These are phyloP conservation scores for Colletotrichum limetticola DNA, from an alignment of 2,329 filamentous ascomycete species.

Conservation along the genomic window DNA sequence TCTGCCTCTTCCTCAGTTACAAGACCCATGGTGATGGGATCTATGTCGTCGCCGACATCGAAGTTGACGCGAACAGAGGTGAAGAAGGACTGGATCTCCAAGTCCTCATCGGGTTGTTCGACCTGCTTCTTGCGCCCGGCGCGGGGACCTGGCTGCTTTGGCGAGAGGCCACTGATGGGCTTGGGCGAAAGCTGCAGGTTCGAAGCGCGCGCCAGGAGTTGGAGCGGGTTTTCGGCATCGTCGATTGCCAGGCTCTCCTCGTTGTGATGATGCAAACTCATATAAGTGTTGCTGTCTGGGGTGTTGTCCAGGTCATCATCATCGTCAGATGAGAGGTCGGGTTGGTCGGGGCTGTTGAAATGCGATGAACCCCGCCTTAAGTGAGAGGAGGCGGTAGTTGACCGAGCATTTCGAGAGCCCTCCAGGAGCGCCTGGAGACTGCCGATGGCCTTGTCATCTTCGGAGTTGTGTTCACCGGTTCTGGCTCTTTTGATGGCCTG, in stretches of 20 bases:
- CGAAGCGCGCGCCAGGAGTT: slow-evolving; percentile 78
- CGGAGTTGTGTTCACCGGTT: slow-evolving; percentile 53
- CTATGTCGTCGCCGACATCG: slow-evolving; percentile 72
- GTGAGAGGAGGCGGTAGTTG: slow-evolving; percentile 37
- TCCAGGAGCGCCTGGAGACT: slow-evolving; percentile 54
- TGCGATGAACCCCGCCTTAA: slow-evolving; percentile 29
- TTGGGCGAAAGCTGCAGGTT: slow-evolving; percentile 69
- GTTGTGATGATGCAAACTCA: slow-evolving; percentile 37
- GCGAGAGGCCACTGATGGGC: slow-evolving; percentile 38
- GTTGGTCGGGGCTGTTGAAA: slow-evolving; percentile 39
- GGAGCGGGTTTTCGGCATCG: slow-evolving; percentile 80
- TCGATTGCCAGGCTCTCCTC: slow-evolving; percentile 71
- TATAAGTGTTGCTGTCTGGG: slow-evolving; percentile 36
- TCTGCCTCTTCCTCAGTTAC: slow-evolving; percentile 73
- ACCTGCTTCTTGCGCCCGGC: slow-evolving; percentile 31
- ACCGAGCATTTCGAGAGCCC: slow-evolving; percentile 35
- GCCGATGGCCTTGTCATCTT: slow-evolving; percentile 58
- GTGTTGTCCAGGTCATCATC: slow-evolving; percentile 46
- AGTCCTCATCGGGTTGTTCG: slow-evolving; percentile 49
- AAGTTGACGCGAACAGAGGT: slow-evolving; percentile 70
- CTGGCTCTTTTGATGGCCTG: slow-evolving; percentile 71
- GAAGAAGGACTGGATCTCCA: slow-evolving; percentile 73
- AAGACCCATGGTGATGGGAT: slow-evolving; percentile 77
- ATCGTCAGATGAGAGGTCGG: slow-evolving; percentile 45
- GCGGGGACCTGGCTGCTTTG: slow-evolving; percentile 30